A percentile compares a stretch with the other conserved stretches of the same genome.
Evolutionary conservation across 768 basidiomycete genomes (phyloP).

Genomic region (Russula ochroleuca): DNA sequence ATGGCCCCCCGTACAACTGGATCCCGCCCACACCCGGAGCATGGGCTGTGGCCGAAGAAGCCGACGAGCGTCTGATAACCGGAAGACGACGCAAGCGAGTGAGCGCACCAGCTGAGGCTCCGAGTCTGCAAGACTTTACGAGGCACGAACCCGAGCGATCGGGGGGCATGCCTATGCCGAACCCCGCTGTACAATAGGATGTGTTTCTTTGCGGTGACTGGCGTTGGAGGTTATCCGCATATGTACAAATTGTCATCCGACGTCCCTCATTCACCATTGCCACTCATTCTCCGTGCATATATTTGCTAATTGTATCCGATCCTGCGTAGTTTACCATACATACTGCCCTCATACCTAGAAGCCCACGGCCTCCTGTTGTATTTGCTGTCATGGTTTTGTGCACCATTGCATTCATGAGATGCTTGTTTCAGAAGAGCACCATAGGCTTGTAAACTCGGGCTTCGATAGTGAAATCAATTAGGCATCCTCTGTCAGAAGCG

Average conservation of each 20-base stretch:
- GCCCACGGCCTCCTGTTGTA: slow-evolving; percentile 4
- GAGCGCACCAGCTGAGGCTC: not conserved
- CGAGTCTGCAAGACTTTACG: not conserved
- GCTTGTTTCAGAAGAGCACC: not conserved
- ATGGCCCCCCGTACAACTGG: slow-evolving; percentile 27
- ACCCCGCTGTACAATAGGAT: not conserved
- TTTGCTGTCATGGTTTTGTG: not conserved
- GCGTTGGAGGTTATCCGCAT: not conserved
- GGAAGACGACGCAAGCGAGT: slow-evolving; percentile 8
- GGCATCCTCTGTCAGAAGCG: not conserved
- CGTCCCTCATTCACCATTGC: not conserved
- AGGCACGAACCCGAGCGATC: not conserved
- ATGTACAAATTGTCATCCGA: slow-evolving; percentile 7
- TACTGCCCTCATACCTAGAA: not conserved
- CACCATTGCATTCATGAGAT: not conserved
- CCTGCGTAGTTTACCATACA: slow-evolving; percentile 4
- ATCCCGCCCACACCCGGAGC: slow-evolving; percentile 23
- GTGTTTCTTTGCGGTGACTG: not conserved
- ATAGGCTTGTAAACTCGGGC: too few species aligned
- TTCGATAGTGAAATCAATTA: not conserved
- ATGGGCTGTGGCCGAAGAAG: slow-evolving; percentile 20
- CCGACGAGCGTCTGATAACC: not conserved
- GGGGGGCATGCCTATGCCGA: not conserved
- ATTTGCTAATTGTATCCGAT: slow-evolving; percentile 12
- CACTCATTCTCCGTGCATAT: slow-evolving; percentile 18